Evolutionary conservation across 202 grass and related monocot species (phyloP).

Genomic region (Carex arenaria): DNA sequence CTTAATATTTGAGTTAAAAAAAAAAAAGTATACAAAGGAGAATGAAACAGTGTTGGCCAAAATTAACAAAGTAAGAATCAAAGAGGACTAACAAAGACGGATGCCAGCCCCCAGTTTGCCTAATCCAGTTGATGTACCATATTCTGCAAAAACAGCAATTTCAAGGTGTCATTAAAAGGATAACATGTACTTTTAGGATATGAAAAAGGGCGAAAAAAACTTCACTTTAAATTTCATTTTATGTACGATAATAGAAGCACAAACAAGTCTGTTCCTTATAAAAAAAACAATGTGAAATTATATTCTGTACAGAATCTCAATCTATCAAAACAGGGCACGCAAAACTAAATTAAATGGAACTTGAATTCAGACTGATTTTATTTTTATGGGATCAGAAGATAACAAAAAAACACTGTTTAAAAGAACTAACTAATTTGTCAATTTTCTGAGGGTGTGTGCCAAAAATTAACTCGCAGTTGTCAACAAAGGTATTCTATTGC

Average conservation of each 20-base stretch:
- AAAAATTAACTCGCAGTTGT: neutral
- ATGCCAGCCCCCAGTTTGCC: slow-evolving; percentile 84
- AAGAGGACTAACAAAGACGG: slow-evolving; percentile 67
- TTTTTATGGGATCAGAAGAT: neutral
- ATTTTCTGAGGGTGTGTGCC: neutral
- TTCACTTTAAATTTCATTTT: neutral
- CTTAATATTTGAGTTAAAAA: neutral
- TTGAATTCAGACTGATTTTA: neutral
- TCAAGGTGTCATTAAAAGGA: neutral
- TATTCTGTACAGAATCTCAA: neutral
- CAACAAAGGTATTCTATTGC: too few relatives aligned
- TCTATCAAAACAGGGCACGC: neutral
- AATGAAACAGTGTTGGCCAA: neutral
- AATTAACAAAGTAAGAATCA: neutral
- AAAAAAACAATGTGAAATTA: neutral
- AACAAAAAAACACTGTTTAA: neutral
- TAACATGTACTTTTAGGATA: neutral
- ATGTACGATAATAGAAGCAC: neutral
- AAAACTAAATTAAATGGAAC: neutral
- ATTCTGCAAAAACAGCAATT: slow-evolving; percentile 44
- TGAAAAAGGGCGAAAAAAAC: neutral
- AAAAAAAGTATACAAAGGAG: neutral
- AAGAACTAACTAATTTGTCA: neutral
- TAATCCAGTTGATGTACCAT: slow-evolving; percentile 57
- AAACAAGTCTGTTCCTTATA: neutral